These are phyloP conservation scores for sunflower (Helianthus annuus) DNA, from an alignment of 129 eudicot species.

Conservation along the genomic window HanXRQr2.0-SUNRISE NC_035446.2:128005711-128006210, in stretches of 20 bases:
- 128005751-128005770: slow-evolving; percentile 37
- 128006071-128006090: slow-evolving; percentile 4
- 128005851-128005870: not conserved
- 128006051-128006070: not conserved
- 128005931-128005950: slow-evolving; percentile 15
- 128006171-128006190: no score
- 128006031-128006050: slow-evolving; percentile 30
- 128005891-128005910: not conserved
- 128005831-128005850: not conserved
- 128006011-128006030: slow-evolving; percentile 49
- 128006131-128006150: no score
- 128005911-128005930: not conserved
- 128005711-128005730: slow-evolving; percentile 33
- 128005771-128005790: slow-evolving; percentile 27
- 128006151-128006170: no score
- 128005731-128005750: slow-evolving; percentile 16
- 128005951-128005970: slow-evolving; percentile 27
- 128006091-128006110: no score
- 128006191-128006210: no score
- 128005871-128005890: not conserved
- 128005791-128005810: slow-evolving; percentile 31
- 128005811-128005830: slow-evolving; percentile 26
- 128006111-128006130: no score
- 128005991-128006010: slow-evolving; percentile 57
- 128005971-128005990: slow-evolving; percentile 63